These are phyloP conservation scores for Pythium utonaiense DNA, from an alignment of 352 stramenopile species.

Conservation along the genomic window DNA sequence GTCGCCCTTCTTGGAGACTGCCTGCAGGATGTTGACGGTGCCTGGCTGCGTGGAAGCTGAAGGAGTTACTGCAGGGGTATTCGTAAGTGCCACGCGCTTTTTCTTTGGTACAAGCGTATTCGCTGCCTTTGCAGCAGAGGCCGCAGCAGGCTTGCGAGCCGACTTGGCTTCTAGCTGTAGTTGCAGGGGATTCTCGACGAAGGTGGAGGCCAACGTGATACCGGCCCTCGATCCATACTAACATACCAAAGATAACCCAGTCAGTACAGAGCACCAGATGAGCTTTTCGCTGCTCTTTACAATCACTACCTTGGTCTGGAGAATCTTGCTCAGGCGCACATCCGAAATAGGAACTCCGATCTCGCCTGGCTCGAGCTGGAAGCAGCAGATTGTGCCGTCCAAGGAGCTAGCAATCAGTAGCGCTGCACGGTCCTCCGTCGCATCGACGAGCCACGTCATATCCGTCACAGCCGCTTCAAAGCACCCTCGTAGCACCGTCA, in stretches of 20 bases:
- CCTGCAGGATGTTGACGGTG: conserved; percentile 31
- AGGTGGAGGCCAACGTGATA: conserved; percentile 72
- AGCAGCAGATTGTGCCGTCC: conserved; percentile 82
- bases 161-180: conserved; percentile 74
- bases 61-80: background rate
- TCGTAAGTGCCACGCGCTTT: conserved; percentile 8
- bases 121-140: conserved; percentile 4
- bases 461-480: conserved; percentile 85
- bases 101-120: conserved; percentile 70
- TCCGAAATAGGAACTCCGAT: conserved; percentile 70
- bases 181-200: conserved; percentile 80
- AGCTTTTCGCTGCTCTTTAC: background rate
- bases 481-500: conserved; percentile 80
- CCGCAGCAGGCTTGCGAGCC: conserved; percentile 10
- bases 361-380: conserved; percentile 65
- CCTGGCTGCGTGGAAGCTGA: conserved; percentile 14
- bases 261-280: background rate
- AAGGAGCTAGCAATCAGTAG: conserved; percentile 72
- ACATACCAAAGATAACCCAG: background rate
- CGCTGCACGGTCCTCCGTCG: conserved; percentile 28
- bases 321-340: conserved; percentile 69
- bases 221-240: conserved; percentile 81
- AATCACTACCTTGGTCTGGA: conserved; percentile 62
- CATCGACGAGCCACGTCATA: conserved; percentile 51
- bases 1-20: conserved; percentile 41